phyloP scores from a whole-genome alignment of 139 green algal species.

The Closterium sp. region DNA sequence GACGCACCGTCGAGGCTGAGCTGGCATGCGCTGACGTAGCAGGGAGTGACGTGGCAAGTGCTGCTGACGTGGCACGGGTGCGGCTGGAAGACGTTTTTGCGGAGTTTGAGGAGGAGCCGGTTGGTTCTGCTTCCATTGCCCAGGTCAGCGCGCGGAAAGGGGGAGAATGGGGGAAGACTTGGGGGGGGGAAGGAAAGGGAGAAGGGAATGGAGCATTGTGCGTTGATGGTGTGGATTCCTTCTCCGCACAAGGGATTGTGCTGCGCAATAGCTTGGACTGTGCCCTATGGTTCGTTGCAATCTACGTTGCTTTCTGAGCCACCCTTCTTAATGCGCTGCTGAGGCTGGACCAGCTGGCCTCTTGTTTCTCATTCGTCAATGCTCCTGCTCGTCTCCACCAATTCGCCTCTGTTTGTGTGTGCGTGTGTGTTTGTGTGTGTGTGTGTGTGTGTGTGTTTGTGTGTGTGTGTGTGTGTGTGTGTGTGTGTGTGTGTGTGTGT shows the following conservation, averaged over 20 bases:
- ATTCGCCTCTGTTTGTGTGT: too few relatives aligned
- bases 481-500: too few relatives aligned
- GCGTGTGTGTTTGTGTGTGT: too few relatives aligned
- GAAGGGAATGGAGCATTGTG: not conserved
- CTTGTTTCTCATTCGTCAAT: too few relatives aligned
- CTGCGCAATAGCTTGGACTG: not conserved
- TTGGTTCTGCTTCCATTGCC: constrained; percentile 51
- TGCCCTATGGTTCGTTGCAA: not conserved
- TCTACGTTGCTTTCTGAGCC: not conserved
- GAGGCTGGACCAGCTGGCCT: too few relatives aligned
- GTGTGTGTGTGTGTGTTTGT: not conserved
- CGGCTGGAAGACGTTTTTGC: constrained; percentile 29
- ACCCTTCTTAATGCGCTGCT: too few relatives aligned
- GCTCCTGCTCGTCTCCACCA: too few relatives aligned
- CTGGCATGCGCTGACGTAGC: constrained; percentile 3
- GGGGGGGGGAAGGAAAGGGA: not conserved
- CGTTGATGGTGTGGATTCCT: too few relatives aligned
- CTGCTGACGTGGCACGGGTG: not conserved
- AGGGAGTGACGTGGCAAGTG: too few relatives aligned
- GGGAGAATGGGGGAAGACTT: too few relatives aligned
- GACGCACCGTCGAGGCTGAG: constrained; percentile 28
- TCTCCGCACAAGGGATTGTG: not conserved
- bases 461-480: not conserved
- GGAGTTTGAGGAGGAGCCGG: constrained; percentile 16
- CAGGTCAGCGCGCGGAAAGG: constrained; percentile 13